phyloP scores from a whole-genome alignment of 2,329 filamentous ascomycete species.

The Diplodia scrobiculata region DNA sequence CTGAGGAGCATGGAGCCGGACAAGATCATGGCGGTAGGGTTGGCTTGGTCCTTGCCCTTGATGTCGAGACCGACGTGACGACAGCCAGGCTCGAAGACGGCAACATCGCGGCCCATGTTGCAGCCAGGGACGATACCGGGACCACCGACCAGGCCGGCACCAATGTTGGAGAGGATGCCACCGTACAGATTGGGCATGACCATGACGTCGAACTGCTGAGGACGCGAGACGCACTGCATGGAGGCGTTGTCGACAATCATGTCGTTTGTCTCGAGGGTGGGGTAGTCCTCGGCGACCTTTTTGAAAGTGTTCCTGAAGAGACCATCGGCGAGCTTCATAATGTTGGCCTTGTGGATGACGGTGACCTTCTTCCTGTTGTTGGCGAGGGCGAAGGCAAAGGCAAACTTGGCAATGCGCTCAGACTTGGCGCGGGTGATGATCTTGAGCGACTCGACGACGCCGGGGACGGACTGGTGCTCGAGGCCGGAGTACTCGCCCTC shows the following conservation, averaged over 20 bases:
- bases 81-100: slow-evolving; percentile 98
- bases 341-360: slow-evolving; percentile 99
- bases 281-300: slow-evolving; percentile 89
- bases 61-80: slow-evolving; percentile 99
- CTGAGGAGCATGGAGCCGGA: slow-evolving; percentile 96
- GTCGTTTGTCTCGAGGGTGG: slow-evolving; percentile 92
- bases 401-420: slow-evolving; percentile 98
- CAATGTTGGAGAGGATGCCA: slow-evolving; percentile 98
- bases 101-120: slow-evolving; percentile 99
- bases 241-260: slow-evolving; percentile 99
- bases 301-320: slow-evolving; percentile 98
- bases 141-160: slow-evolving; percentile 92
- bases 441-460: slow-evolving; percentile 98
- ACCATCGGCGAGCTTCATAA: slow-evolving; percentile 99
- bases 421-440: slow-evolving; percentile 99
- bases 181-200: slow-evolving; percentile 99
- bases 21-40: slow-evolving; percentile 93
- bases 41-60: slow-evolving; percentile 99
- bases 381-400: slow-evolving; percentile 94
- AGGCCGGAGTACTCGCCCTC: slow-evolving; percentile 99
- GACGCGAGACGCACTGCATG: slow-evolving; percentile 96
- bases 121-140: slow-evolving; percentile 96
- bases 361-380: slow-evolving; percentile 99
- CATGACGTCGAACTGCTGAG: slow-evolving; percentile 99
- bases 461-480: slow-evolving; percentile 95